These are phyloP conservation scores for Flueggea neowawraea DNA, from an alignment of 441 rosid genomes.

Conservation along the genomic window DNA sequence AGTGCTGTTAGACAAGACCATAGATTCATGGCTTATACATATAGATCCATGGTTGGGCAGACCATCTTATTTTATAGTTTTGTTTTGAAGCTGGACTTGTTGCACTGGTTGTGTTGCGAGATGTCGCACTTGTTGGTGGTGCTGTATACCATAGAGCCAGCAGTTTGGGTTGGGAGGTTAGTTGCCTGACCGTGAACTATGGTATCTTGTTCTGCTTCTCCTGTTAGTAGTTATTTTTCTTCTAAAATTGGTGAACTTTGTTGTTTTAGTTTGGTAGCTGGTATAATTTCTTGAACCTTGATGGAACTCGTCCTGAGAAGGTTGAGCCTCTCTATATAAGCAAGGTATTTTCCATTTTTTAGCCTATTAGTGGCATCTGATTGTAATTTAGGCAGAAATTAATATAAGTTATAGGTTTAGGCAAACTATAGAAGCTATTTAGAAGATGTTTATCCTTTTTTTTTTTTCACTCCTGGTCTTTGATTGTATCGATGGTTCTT, in stretches of 20 bases:
- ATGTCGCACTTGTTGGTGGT: slow-evolving; percentile 73
- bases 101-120: slow-evolving; percentile 71
- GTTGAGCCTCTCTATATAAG: slow-evolving; percentile 88
- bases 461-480: too few relatives aligned
- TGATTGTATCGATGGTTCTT: too few relatives aligned
- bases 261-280: slow-evolving; percentile 68
- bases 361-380: too few relatives aligned
- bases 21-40: too few relatives aligned
- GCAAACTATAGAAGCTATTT: too few relatives aligned
- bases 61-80: slow-evolving; percentile 10
- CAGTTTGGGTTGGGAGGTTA: slow-evolving; percentile 78
- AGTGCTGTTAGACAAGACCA: too few relatives aligned
- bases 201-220: background rate
- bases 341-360: slow-evolving; percentile 44
- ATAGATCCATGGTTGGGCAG: too few relatives aligned
- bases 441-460: too few relatives aligned
- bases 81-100: slow-evolving; percentile 75
- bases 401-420: too few relatives aligned
- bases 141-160: slow-evolving; percentile 73
- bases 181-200: slow-evolving; percentile 13
- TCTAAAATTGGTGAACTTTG: slow-evolving; percentile 8
- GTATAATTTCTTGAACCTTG: slow-evolving; percentile 77
- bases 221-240: background rate
- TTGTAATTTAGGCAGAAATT: too few relatives aligned
- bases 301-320: slow-evolving; percentile 67